Evolutionary conservation across 108 stramenopile genomes (phyloP).

Genomic region (Conticribra guillardii): DNA sequence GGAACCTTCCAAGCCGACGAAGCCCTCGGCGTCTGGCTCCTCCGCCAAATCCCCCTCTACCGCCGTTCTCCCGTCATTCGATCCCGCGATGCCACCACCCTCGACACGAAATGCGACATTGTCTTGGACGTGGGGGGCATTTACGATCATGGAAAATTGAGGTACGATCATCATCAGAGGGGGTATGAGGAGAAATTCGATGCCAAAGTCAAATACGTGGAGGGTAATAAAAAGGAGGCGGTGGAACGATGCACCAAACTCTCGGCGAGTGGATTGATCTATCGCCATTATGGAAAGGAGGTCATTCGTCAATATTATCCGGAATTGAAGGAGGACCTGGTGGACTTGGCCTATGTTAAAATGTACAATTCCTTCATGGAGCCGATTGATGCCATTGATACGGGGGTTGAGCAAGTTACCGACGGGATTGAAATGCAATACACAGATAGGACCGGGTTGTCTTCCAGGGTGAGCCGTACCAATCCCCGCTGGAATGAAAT

Average conservation of each 20-base stretch:
- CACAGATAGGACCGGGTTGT: slow-evolving; percentile 85
- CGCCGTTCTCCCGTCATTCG: slow-evolving; percentile 86
- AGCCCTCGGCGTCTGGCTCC: slow-evolving; percentile 92
- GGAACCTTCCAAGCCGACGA: slow-evolving; percentile 98
- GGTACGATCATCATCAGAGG: slow-evolving; percentile 99
- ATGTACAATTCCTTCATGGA: slow-evolving; percentile 92
- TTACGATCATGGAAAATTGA: slow-evolving; percentile 83
- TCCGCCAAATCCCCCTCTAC: slow-evolving; percentile 80
- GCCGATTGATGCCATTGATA: slow-evolving; percentile 99
- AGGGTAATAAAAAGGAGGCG: neutral
- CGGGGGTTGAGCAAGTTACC: slow-evolving; percentile 90
- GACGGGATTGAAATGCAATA: slow-evolving; percentile 61
- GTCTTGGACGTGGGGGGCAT: slow-evolving; percentile 97
- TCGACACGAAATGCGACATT: slow-evolving; percentile 86
- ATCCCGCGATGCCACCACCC: slow-evolving; percentile 77
- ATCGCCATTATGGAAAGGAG: slow-evolving; percentile 95
- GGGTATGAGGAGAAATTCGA: slow-evolving; percentile 88
- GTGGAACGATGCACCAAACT: slow-evolving; percentile 82
- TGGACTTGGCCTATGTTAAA: slow-evolving; percentile 72
- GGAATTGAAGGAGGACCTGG: slow-evolving; percentile 45
- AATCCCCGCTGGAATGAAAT: slow-evolving; percentile 97
- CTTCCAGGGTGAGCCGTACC: slow-evolving; percentile 81
- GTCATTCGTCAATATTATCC: slow-evolving; percentile 85
- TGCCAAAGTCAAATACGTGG: slow-evolving; percentile 34
- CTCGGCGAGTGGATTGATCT: slow-evolving; percentile 94